Conservation (phyloP, 805 yeast species). For the Barnettozyma salicaria region DNA sequence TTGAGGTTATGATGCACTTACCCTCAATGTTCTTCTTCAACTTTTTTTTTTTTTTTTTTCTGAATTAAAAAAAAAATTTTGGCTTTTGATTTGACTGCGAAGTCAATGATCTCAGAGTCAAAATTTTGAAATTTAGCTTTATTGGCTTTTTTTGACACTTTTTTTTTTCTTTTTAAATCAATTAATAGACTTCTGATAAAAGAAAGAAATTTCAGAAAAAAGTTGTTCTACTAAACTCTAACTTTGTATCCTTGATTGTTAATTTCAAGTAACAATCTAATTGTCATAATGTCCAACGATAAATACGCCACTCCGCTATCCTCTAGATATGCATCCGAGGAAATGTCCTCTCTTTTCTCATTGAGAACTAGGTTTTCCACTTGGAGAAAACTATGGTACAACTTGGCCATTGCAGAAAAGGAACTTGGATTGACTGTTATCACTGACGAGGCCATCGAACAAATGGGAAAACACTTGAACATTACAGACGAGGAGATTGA, state of each 20-base stretch:
- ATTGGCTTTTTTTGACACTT: no score
- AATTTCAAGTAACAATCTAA: neutral
- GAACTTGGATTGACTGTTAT: conserved; percentile 81
- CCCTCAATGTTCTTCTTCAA: no score
- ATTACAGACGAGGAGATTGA: conserved; percentile 92
- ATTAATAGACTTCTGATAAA: no score
- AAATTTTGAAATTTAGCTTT: no score
- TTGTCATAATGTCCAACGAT: conserved; percentile 44
- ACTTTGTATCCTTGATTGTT: neutral
- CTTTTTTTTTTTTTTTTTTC: no score
- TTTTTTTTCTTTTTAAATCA: no score
- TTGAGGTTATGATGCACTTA: no score
- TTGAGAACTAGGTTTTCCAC: conserved; percentile 91
- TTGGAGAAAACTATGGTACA: conserved; percentile 97
- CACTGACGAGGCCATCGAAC: conserved; percentile 85
- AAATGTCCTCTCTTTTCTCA: conserved; percentile 92
- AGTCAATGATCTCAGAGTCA: no score
- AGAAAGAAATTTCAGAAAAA: no score
- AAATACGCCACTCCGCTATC: conserved; percentile 89
- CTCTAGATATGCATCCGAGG: conserved; percentile 95
- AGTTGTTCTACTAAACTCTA: neutral
- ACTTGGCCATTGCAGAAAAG: conserved; percentile 91
- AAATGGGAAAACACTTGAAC: conserved; percentile 69
- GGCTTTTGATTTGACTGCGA: neutral
- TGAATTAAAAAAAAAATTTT: no score